These are phyloP conservation scores for Pseudogymnoascus sp. DNA, from an alignment of 2,329 filamentous ascomycete species.

Conservation along the genomic window DNA sequence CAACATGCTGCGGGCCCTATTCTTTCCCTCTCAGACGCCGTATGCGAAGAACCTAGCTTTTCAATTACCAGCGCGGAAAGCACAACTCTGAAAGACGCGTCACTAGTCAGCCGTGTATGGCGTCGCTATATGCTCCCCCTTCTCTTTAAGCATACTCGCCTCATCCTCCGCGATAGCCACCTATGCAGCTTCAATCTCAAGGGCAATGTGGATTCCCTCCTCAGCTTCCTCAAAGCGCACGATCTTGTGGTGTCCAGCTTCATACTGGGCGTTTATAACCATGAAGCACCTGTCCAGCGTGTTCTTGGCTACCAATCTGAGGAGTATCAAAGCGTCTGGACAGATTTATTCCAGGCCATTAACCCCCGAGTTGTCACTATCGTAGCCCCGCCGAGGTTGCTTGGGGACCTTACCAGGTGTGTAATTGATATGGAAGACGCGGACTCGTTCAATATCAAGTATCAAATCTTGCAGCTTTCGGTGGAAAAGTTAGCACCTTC, in stretches of 20 bases:
- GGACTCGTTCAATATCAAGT: slow-evolving; percentile 55
- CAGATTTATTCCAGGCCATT: slow-evolving; percentile 42
- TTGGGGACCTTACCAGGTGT: slow-evolving; percentile 52
- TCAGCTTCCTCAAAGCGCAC: background rate
- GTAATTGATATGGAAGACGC: slow-evolving; percentile 47
- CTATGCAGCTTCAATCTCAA: background rate
- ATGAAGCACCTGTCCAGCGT: background rate
- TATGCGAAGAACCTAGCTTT: slow-evolving; percentile 42
- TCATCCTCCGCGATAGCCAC: slow-evolving; percentile 24
- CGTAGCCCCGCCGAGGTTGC: slow-evolving; percentile 51
- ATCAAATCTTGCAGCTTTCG: slow-evolving; percentile 48
- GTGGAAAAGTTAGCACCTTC: background rate
- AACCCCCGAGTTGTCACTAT: slow-evolving; percentile 47
- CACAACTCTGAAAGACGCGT: slow-evolving; percentile 45
- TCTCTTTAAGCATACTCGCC: slow-evolving; percentile 48
- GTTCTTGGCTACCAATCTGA: background rate
- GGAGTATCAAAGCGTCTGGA: slow-evolving; percentile 38
- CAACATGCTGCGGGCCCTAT: slow-evolving; percentile 41
- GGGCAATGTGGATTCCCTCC: background rate
- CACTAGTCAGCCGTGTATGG: slow-evolving; percentile 45
- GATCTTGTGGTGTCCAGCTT: background rate
- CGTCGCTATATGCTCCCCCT: slow-evolving; percentile 41
- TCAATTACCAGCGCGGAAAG: slow-evolving; percentile 32
- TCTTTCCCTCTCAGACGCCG: slow-evolving; percentile 36
- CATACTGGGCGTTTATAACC: background rate